Conservation (phyloP, 768 basidiomycete genomes). For the Suillus lakei region DNA sequence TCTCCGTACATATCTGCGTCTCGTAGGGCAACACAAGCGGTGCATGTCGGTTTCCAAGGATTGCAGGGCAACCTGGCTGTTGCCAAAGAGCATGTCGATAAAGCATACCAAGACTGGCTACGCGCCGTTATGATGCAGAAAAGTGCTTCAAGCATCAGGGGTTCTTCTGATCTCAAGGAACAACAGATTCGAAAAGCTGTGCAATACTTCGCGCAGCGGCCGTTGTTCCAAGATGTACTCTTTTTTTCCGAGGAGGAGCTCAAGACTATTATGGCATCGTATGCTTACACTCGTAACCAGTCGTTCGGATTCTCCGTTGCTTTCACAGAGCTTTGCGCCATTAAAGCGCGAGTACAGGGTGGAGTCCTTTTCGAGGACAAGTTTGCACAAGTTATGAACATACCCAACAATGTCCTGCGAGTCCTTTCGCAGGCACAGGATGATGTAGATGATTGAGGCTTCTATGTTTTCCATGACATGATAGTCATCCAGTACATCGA, state of each 20-base stretch:
- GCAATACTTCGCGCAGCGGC: conserved; percentile 29
- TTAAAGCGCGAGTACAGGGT: conserved; percentile 54
- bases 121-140: conserved; percentile 14
- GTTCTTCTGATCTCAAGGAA: conserved; percentile 28
- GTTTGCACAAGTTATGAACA: conserved; percentile 31
- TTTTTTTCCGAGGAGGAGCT: conserved; percentile 41
- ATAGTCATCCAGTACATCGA: not conserved
- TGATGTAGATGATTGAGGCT: conserved; percentile 10
- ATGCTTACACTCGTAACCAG: conserved; percentile 43
- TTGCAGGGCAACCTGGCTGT: conserved; percentile 42
- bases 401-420: conserved; percentile 25
- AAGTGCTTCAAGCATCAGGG: conserved; percentile 12
- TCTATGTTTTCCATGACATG: not conserved
- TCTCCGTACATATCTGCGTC: conserved; percentile 42
- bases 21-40: conserved; percentile 11
- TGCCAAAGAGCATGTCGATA: conserved; percentile 47
- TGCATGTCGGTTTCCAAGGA: conserved; percentile 10
- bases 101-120: conserved; percentile 22
- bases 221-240: conserved; percentile 17
- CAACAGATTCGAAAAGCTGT: conserved; percentile 19
- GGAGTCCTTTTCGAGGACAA: conserved; percentile 20
- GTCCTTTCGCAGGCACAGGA: conserved; percentile 21
- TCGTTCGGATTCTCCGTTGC: conserved; percentile 60
- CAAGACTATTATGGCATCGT: conserved; percentile 53
- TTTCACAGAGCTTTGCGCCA: conserved; percentile 52